Evolutionary conservation across 2,329 filamentous ascomycete species (phyloP), one percentile per base, ranked within the genome.

Genomic region (Niveomyces coronatus): DNA sequence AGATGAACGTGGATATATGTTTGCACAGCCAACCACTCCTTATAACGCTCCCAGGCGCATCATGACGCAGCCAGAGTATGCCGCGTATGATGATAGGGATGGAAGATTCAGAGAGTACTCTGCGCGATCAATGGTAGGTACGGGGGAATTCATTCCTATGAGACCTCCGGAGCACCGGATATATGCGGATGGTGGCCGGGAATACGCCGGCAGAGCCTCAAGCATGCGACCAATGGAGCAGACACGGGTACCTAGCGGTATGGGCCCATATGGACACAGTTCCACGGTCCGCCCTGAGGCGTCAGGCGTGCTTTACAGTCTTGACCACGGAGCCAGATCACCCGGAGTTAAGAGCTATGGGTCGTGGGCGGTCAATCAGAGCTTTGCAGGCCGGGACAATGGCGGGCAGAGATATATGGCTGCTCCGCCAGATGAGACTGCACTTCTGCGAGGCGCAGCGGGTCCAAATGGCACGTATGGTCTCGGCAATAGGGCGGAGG

Each of bases 1-100:
- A 40, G 65, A 70, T 18, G 73, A 78, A 19, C 65, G 68, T 16
- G 58, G 59, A 4, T 47, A 66, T 18, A 49, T 74, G 4, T 78
- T 77, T 46, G 57, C 64, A 33, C 61, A 66, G 39, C 49, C 66
- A 2, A 65, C 78, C 4, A 73, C 77, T 3, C 51, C 64, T 8
- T 69, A 60, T 51, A 58, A 58, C 31, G 55, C 63, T n/a, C 62
- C 68, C 9, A 64, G 75, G 43, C 68, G 76, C 29, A 66, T 79
- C 30, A 61, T 84, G 16, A 78, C 78, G 9, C 74, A 80, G 44
- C 71, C 76, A 3, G 79, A 82, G 44, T 73, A 67, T 35, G 50
- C 65, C 18, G 51, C 68, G 7, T 69, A 74, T 35, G 57, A 62
- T 22, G 68, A 71, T 44, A 67, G 73, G 43, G 60, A 66, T 19